A percentile compares a stretch with the other conserved stretches of the same genome.
Evolutionary conservation across 83 land plant species (phyloP).

Genomic region (Picea abies): DNA sequence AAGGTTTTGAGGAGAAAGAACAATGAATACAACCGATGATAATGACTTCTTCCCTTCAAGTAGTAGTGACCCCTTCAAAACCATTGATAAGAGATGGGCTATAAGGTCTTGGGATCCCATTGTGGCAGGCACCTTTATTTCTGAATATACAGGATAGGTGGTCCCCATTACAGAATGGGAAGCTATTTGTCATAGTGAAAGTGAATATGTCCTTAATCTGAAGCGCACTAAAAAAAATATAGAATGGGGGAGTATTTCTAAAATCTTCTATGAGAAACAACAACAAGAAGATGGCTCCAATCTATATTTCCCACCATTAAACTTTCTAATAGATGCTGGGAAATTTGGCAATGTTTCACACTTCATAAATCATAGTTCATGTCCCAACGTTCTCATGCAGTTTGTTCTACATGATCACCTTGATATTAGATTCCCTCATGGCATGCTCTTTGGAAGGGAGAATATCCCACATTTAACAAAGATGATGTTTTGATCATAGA

Average conservation of each 20-base stretch:
- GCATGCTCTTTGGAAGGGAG: constrained; percentile 87
- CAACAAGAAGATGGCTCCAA: background rate
- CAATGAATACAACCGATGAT: no score
- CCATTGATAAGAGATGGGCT: constrained; percentile 87
- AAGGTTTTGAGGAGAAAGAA: no score
- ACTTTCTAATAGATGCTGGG: constrained; percentile 73
- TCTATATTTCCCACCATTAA: constrained; percentile 35
- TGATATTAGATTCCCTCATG: constrained; percentile 58
- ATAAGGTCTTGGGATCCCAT: constrained; percentile 86
- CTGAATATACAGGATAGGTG: constrained; percentile 29
- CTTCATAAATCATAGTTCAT: constrained; percentile 85
- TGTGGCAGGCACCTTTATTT: constrained; percentile 75
- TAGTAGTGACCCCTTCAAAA: constrained; percentile 25
- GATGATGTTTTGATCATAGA: constrained; percentile 72
- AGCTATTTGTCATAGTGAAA: constrained; percentile 11
- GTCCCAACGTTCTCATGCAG: constrained; percentile 87
- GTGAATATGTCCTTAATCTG: constrained; percentile 60
- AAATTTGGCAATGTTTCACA: constrained; percentile 81
- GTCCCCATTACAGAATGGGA: constrained; percentile 5
- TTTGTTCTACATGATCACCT: constrained; percentile 66
- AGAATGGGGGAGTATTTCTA: constrained; percentile 75
- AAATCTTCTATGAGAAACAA: constrained; percentile 31
- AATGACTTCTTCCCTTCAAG: no score
- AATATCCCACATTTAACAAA: constrained; percentile 84
- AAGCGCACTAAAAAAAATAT: constrained; percentile 37